A percentile compares a stretch with the other conserved stretches of the same genome.
Conservation (phyloP, 2,329 filamentous ascomycete genomes). For the Paecilomyces sp. region DNA sequence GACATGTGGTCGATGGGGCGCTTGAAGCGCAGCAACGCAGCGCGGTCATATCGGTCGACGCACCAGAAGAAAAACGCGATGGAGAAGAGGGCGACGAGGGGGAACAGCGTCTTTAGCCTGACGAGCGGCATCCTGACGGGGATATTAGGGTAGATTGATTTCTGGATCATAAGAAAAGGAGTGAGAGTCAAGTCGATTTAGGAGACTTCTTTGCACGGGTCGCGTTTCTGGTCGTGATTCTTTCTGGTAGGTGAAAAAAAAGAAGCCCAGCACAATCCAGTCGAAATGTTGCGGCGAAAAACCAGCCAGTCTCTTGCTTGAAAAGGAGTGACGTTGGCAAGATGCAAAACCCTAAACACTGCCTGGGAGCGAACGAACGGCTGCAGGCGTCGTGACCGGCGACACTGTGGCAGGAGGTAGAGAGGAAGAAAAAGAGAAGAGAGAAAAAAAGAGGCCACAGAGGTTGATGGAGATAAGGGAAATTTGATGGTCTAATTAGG, state of each 20-base stretch:
- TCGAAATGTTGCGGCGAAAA: neutral
- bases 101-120: slow-evolving; percentile 31
- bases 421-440: neutral
- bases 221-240: neutral
- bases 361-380: slow-evolving; percentile 1
- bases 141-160: slow-evolving; percentile 7
- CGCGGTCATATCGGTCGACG: slow-evolving; percentile 32
- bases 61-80: slow-evolving; percentile 35
- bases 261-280: neutral
- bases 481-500: neutral
- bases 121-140: slow-evolving; percentile 32
- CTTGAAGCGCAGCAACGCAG: slow-evolving; percentile 29
- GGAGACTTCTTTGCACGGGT: neutral
- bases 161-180: slow-evolving; percentile 1
- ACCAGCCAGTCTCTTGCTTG: neutral
- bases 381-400: slow-evolving; percentile 4
- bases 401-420: slow-evolving; percentile 1
- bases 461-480: neutral
- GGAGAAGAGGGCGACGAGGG: slow-evolving; percentile 29
- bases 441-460: neutral
- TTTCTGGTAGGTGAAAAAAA: neutral
- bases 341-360: neutral
- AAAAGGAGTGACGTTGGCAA: neutral
- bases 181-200: neutral
- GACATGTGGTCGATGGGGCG: slow-evolving; percentile 23